Base-by-base conservation (phyloP, 495 filamentous ascomycete genomes). In the Sabuloglossum arenarium region DNA sequence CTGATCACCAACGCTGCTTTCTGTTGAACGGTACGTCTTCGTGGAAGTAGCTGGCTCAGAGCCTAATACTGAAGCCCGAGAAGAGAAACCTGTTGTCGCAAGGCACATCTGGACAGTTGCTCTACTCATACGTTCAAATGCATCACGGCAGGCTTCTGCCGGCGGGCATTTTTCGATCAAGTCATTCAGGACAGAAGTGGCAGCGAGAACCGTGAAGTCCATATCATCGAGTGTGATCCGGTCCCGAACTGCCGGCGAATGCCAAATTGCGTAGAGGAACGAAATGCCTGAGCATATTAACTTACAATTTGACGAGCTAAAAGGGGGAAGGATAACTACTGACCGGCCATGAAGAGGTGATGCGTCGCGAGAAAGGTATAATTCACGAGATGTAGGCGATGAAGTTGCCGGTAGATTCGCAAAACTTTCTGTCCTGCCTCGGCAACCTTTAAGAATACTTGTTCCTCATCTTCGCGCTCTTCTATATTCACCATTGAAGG, bases 341-440 rank as follows among this genome's bases (percentile, higher is more conserved):
- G 73, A 80, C 81, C 90, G 19, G 90, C 89, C 85, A 95, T 94
- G 68, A 97, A 97, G 19, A 96, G 74, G 68, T 97, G 90, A 65
- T 96, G 90, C 1, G 90, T 96, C n/a, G 90, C 87, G 51, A 97
- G 69, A 68, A 89, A 97, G 0, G 90, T 96, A 62, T 96, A 94
- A 65, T 94, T 97, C 27, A 97, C 90, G 55, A 96, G 70, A 54
- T 86, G 81, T 46, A 88, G 75, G 16, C 87, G 76, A 70, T 97
- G 90, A 59, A 97, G 69, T 61, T 94, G 85, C 46, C 90, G 76
- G 68, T 97, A 97, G 24, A 96, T 73, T 56, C 88, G 81, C 65
- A 97, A 70, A 0, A 95, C 88, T 66, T 85, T 90, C 64, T 94
- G 87, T 0, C 90, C 90, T 32, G 90, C 90, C 69, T 96, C 88